A percentile compares a stretch with the other conserved stretches of the same genome.
phyloP scores from a whole-genome alignment of 768 basidiomycete genomes.

The Pulveroboletus sp. region DNA sequence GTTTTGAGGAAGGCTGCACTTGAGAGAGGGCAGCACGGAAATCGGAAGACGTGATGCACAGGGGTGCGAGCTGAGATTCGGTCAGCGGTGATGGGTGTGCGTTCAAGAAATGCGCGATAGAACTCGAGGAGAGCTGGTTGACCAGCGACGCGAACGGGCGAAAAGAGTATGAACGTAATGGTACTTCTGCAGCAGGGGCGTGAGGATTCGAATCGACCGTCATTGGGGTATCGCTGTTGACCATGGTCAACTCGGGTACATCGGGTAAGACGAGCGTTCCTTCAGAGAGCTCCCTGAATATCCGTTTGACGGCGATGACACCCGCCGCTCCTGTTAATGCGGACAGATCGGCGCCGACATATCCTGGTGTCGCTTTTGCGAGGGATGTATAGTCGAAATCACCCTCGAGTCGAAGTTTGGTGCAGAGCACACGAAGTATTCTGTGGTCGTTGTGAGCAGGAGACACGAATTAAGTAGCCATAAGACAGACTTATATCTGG shows the following conservation, averaged over 20 bases:
- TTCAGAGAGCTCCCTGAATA: constrained; percentile 77
- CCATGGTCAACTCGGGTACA: constrained; percentile 12
- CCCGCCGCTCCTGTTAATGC: constrained; percentile 92
- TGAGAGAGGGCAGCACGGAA: constrained; percentile 79
- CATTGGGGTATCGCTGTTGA: constrained; percentile 35
- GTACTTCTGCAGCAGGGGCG: constrained; percentile 18
- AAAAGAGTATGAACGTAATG: constrained; percentile 10
- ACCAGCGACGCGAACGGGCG: constrained; percentile 36
- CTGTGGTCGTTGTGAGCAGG: constrained; percentile 36
- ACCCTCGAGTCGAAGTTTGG: constrained; percentile 79
- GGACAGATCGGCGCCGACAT: constrained; percentile 92
- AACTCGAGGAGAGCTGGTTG: constrained; percentile 47
- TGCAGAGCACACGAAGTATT: constrained; percentile 81
- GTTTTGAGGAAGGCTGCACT: constrained; percentile 93
- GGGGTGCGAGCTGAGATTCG: constrained; percentile 68
- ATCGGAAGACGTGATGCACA: constrained; percentile 78
- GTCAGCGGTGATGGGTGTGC: constrained; percentile 83
- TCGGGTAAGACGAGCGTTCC: constrained; percentile 57
- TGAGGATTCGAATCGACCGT: constrained; percentile 30
- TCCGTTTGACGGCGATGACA: constrained; percentile 93
- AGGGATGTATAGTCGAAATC: constrained; percentile 83
- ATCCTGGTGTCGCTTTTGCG: constrained; percentile 94
- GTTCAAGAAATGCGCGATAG: constrained; percentile 87
- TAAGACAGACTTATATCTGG: constrained; percentile 75
- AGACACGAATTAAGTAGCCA: too few relatives aligned